Conservation (phyloP, 352 stramenopile species). For the Pythium phragmiticola region DNA sequence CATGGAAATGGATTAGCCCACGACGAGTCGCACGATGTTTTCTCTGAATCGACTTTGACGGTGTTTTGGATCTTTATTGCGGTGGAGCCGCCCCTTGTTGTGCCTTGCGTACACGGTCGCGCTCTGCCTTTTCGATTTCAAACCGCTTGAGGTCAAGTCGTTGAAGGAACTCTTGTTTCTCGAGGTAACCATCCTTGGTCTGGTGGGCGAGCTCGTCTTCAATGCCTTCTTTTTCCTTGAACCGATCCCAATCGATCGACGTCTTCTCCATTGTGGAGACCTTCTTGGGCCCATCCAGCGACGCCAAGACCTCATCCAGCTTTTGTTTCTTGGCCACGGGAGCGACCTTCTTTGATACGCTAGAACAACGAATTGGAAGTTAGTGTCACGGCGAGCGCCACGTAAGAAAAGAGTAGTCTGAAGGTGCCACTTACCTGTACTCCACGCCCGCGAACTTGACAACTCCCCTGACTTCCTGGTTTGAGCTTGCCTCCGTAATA, state of each 20-base stretch:
- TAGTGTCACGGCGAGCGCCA: conserved; percentile 12
- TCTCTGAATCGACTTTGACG: neutral
- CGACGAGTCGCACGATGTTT: neutral
- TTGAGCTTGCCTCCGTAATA: conserved; percentile 27
- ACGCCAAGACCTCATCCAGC: conserved; percentile 85
- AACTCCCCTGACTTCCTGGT: conserved; percentile 41
- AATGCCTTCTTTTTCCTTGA: conserved; percentile 92
- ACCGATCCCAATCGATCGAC: conserved; percentile 94
- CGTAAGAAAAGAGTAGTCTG: neutral
- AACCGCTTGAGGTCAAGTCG: conserved; percentile 87
- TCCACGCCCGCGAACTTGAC: conserved; percentile 86
- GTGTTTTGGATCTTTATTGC: neutral
- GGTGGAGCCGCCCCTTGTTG: conserved; percentile 35
- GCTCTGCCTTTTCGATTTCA: conserved; percentile 87
- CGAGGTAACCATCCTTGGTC: conserved; percentile 93
- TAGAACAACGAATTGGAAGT: conserved; percentile 11
- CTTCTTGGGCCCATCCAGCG: conserved; percentile 89
- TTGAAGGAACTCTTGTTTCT: conserved; percentile 95
- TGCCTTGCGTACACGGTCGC: conserved; percentile 68
- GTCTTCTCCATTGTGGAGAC: conserved; percentile 95
- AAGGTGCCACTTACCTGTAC: conserved; percentile 49
- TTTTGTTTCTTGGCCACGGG: conserved; percentile 31
- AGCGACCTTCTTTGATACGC: conserved; percentile 27
- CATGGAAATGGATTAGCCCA: conserved; percentile 68
- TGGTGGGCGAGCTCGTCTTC: conserved; percentile 92